Conservation (phyloP, 1,139 yeast genomes). For the Kurtzmaniella quercitrusa region DNA sequence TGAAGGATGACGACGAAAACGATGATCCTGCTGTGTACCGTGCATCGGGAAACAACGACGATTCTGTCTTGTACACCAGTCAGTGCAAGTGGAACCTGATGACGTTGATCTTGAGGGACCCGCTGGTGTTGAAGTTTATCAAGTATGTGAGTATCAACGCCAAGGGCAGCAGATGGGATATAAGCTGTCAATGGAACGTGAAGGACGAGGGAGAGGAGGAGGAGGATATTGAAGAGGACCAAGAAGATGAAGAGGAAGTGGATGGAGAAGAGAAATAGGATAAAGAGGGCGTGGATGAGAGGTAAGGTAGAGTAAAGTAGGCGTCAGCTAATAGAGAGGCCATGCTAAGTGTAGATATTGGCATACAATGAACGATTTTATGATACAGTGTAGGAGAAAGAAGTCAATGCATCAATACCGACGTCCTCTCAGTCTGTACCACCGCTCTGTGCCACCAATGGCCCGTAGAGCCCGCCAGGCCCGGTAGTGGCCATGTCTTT, state of each 20-base stretch:
- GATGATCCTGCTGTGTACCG: slow-evolving; percentile 58
- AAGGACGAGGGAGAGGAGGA: slow-evolving; percentile 25
- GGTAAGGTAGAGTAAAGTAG: not conserved
- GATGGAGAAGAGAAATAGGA: not conserved
- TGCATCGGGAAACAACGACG: slow-evolving; percentile 58
- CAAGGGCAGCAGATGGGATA: slow-evolving; percentile 91
- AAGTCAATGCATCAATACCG: too few species aligned
- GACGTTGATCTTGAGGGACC: slow-evolving; percentile 75
- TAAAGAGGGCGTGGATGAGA: not conserved
- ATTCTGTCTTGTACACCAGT: slow-evolving; percentile 73
- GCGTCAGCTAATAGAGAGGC: not conserved
- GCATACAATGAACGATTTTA: too few species aligned
- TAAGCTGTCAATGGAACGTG: slow-evolving; percentile 76
- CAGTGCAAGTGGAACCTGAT: slow-evolving; percentile 85
- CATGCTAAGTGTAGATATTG: too few species aligned
- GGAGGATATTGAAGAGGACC: slow-evolving; percentile 13
- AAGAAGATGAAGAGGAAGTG: slow-evolving; percentile 4
- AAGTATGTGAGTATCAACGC: slow-evolving; percentile 90
- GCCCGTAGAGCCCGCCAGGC: too few species aligned
- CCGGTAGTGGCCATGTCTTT: too few species aligned
- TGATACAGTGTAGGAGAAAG: too few species aligned
- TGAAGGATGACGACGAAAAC: slow-evolving; percentile 44
- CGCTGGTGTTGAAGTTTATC: slow-evolving; percentile 79
- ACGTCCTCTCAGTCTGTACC: too few species aligned
- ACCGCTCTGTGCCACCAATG: too few species aligned